These are phyloP conservation scores for Sanguinoderma infundibulare DNA, from an alignment of 1,284 basidiomycete genomes.

Conservation along the genomic window DNA sequence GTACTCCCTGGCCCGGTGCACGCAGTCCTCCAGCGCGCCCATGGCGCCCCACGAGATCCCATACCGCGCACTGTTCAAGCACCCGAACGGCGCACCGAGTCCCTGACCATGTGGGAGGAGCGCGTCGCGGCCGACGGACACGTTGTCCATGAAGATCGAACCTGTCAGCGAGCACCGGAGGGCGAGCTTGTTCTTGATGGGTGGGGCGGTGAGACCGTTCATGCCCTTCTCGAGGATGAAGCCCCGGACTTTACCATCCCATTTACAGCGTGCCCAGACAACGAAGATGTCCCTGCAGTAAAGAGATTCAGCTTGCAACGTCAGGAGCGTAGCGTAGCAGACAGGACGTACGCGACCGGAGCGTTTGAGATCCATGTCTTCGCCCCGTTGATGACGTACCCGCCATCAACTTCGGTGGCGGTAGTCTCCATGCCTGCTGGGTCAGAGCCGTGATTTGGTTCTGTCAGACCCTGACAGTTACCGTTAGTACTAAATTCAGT, in stretches of 20 bases:
- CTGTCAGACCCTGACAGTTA: conserved; percentile 78
- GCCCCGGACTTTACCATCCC: conserved; percentile 91
- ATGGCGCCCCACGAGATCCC: conserved; percentile 96
- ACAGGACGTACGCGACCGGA: conserved; percentile 73
- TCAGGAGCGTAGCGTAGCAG: neutral
- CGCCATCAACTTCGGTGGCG: conserved; percentile 83
- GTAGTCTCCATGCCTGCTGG: conserved; percentile 94
- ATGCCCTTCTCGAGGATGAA: conserved; percentile 92
- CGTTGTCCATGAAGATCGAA: conserved; percentile 92
- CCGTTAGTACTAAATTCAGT: neutral
- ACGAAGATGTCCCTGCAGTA: conserved; percentile 52
- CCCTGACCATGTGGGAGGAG: conserved; percentile 80
- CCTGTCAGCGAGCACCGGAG: conserved; percentile 92
- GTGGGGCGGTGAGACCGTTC: conserved; percentile 84
- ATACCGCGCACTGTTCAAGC: conserved; percentile 87
- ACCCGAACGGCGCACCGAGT: conserved; percentile 86
- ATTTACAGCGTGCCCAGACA: conserved; percentile 94
- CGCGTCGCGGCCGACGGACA: conserved; percentile 70
- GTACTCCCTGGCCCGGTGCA: conserved; percentile 80
- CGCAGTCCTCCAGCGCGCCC: conserved; percentile 93
- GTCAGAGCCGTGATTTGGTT: conserved; percentile 96
- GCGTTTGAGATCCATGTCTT: conserved; percentile 98
- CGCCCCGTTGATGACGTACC: conserved; percentile 86
- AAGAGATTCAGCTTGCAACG: neutral
- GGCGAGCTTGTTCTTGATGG: conserved; percentile 93